Conservation (phyloP, 208 protist genomes). For the Trypanosoma mega region DNA sequence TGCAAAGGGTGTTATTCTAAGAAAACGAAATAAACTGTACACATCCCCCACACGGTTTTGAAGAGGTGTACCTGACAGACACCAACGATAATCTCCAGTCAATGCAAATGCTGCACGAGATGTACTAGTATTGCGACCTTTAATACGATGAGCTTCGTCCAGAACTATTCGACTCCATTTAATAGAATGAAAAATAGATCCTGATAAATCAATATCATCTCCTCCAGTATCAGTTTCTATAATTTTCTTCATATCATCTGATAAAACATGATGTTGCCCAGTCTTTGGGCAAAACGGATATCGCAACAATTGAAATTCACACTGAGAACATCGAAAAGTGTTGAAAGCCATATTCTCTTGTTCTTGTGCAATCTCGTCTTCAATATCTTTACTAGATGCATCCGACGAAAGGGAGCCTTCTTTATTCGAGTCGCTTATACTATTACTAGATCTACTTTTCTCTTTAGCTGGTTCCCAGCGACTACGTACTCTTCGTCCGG, state of each 20-base stretch:
- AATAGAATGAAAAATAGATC: constrained; percentile 81
- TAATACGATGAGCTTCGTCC: constrained; percentile 94
- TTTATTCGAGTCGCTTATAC: constrained; percentile 21
- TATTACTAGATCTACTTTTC: constrained; percentile 25
- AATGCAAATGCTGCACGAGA: constrained; percentile 85
- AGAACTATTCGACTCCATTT: constrained; percentile 89
- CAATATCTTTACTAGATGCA: constrained; percentile 19
- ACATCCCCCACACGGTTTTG: constrained; percentile 98
- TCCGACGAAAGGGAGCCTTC: constrained; percentile 4
- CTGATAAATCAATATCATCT: constrained; percentile 60
- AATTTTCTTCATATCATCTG: constrained; percentile 50
- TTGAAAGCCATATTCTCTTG: constrained; percentile 27
- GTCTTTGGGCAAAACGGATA: constrained; percentile 89
- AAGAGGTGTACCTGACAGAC: constrained; percentile 94
- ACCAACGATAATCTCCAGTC: constrained; percentile 82
- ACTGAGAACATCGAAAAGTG: constrained; percentile 60
- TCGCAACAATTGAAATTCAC: constrained; percentile 73
- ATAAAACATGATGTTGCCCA: constrained; percentile 76
- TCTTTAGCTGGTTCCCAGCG: constrained; percentile 63
- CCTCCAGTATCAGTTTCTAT: constrained; percentile 82
- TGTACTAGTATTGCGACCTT: constrained; percentile 86
- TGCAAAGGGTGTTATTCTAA: constrained; percentile 78
- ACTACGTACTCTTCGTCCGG: constrained; percentile 79
- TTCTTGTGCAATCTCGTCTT: constrained; percentile 35
- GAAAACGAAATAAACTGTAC: constrained; percentile 96